These are phyloP conservation scores for Rubus parviflorus DNA, from an alignment of 306 rosid species.

Conservation along the genomic window DNA sequence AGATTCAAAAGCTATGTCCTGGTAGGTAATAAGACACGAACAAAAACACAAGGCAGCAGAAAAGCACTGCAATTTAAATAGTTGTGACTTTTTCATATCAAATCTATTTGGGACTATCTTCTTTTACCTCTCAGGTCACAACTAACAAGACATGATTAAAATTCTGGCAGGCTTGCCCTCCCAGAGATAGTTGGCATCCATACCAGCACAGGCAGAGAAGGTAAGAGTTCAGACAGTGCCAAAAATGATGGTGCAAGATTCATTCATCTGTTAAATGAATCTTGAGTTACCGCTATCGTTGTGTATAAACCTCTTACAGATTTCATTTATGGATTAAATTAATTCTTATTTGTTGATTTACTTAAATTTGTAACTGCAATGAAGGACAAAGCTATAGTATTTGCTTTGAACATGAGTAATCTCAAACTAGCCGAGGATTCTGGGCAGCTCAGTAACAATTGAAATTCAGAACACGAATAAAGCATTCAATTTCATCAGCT, in stretches of 20 bases:
- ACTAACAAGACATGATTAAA: not conserved
- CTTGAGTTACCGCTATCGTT: not conserved
- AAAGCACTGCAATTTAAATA: not conserved
- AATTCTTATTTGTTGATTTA: not conserved
- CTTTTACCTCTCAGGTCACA: not conserved
- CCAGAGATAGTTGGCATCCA: not conserved
- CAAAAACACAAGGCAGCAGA: not conserved
- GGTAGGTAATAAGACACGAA: not conserved
- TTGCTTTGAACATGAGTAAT: not conserved
- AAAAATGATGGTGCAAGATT: not conserved
- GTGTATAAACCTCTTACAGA: not conserved
- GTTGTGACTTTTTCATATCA: not conserved
- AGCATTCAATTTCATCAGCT: not conserved
- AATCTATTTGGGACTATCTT: not conserved
- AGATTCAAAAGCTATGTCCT: not conserved
- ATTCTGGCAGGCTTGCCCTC: not conserved
- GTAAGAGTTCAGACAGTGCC: not conserved
- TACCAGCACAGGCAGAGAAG: not conserved
- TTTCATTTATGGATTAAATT: not conserved
- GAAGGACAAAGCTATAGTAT: not conserved
- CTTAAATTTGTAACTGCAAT: not conserved
- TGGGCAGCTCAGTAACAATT: slow-evolving; percentile 5
- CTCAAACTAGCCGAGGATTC: not conserved
- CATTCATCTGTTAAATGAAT: not conserved
- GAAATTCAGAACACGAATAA: not conserved